Evolutionary conservation across 371 early-diverging fungal species (phyloP), one percentile per base, ranked within the genome.

Genomic region (Actinomortierella wolfii): DNA sequence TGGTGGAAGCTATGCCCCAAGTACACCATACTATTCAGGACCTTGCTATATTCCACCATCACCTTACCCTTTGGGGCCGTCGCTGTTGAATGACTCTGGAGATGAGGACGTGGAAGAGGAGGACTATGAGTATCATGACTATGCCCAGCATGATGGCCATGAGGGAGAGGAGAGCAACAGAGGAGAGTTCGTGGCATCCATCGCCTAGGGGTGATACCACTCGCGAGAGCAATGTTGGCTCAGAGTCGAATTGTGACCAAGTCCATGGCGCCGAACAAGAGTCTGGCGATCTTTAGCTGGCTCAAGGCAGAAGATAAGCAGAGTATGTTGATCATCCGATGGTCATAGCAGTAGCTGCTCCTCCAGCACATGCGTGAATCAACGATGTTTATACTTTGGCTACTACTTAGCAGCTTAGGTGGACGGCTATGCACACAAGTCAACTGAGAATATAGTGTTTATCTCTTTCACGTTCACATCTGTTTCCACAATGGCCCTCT

Each of bases 81-180:
- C 5, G 46, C 34, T 4, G 63, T 45, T 44, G 51, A 63, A 11
- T 34, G 34, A 34, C 34, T 34, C 34, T 34, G 61, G 23, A 15
- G 62, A 17, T 9, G 42, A 61, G 15, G 67, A 67, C 11, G 67
- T 61, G 9, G 65, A 51, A 1, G 52, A 29, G 17, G 59, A 51
- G 26, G 51, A 58, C 0, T 23, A 51, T 11, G 51, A 44, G 6
- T 50, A 51, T 2, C 51, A 58, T 14, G 56, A 56, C 28, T 15
- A 20, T 0, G 46, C 29, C 6, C 45, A 45, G 0, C 24, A 45
- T 21, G 4, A 15, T 4, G 56, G 45, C 15, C 42, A 3, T 21
- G 56, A 29, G 7, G 26, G 18, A 6, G 56, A 54, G 2, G 56
- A 57, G 2, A 58, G 47, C 11, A 64, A 51, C 5, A 57, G 62